These are phyloP conservation scores for Rubia yunnanensis DNA, from an alignment of 257 asterid genomes.

Conservation along the genomic window DNA sequence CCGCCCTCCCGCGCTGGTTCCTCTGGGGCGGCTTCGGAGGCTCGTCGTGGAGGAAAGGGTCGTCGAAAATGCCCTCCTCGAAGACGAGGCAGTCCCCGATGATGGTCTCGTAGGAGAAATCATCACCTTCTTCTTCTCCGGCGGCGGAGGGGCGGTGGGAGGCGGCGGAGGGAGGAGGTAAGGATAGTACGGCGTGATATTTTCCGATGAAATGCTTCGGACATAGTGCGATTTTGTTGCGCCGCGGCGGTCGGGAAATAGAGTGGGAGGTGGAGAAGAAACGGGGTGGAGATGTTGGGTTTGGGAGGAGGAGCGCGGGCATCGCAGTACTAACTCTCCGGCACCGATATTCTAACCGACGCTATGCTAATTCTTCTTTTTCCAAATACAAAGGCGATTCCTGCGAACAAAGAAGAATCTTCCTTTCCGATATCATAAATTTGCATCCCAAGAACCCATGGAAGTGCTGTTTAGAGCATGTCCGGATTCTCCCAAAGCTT, in stretches of 20 bases:
- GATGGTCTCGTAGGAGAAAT: constrained; percentile 38
- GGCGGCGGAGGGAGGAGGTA: constrained; percentile 20
- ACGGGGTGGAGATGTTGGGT: constrained; percentile 7
- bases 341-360: neutral
- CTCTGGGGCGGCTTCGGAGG: constrained; percentile 9
- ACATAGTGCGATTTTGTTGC: constrained; percentile 1
- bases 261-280: constrained; percentile 16
- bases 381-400: too few relatives aligned
- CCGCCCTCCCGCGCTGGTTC: constrained; percentile 3
- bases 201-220: constrained; percentile 3
- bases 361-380: neutral
- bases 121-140: constrained; percentile 33
- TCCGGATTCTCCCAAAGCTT: too few relatives aligned
- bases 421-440: too few relatives aligned
- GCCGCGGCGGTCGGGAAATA: constrained; percentile 16
- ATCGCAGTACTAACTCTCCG: neutral
- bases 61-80: constrained; percentile 81
- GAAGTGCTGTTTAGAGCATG: too few relatives aligned
- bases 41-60: constrained; percentile 40
- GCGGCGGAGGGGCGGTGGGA: constrained; percentile 20
- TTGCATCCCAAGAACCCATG: too few relatives aligned
- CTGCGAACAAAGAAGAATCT: too few relatives aligned
- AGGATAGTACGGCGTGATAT: constrained; percentile 5
- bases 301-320: constrained; percentile 14
- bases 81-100: constrained; percentile 87